Evolutionary conservation across 2,329 filamentous ascomycete species (phyloP).

Genomic region (Didymella pinodella): DNA sequence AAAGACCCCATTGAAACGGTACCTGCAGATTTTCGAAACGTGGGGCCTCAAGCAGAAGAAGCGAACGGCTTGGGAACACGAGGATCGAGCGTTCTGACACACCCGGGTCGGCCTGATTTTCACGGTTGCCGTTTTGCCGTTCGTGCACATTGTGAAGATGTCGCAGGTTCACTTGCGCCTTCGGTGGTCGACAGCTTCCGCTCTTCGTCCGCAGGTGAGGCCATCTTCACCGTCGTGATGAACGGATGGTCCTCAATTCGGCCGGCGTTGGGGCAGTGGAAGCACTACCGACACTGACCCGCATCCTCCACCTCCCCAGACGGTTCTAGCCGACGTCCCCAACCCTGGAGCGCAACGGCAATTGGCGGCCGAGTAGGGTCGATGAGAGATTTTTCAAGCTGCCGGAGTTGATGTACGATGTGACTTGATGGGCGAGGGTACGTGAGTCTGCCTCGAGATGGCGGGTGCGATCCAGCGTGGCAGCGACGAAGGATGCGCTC

Average conservation of each 20-base stretch:
- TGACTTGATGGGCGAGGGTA: background rate
- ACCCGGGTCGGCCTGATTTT: background rate
- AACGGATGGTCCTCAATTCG: conserved; percentile 11
- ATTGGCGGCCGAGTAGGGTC: conserved; percentile 3
- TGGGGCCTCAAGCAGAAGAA: conserved; percentile 7
- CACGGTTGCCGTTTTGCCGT: conserved; percentile 14
- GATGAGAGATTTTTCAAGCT: conserved; percentile 4
- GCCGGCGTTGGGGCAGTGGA: conserved; percentile 4
- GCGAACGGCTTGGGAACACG: conserved; percentile 18
- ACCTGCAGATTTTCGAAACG: conserved; percentile 49
- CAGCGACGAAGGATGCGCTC: conserved; percentile 7
- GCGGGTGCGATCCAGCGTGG: conserved; percentile 1
- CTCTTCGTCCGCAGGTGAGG: conserved; percentile 17
- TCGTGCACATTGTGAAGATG: conserved; percentile 11
- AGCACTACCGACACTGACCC: conserved; percentile 20
- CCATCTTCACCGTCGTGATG: conserved; percentile 16
- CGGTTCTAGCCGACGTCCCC: conserved; percentile 21
- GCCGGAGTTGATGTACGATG: background rate
- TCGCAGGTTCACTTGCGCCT: conserved; percentile 20
- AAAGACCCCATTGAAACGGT: conserved; percentile 38
- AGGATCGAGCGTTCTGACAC: conserved; percentile 10
- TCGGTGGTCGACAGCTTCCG: conserved; percentile 31
- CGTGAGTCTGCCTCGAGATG: conserved; percentile 5
- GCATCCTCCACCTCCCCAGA: conserved; percentile 23
- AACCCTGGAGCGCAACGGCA: conserved; percentile 3